Percentiles rank a stretch among this genome's conserved stretches.
phyloP scores from a whole-genome alignment of 2,329 filamentous ascomycete species.

The Curvularia spicifera region DNA sequence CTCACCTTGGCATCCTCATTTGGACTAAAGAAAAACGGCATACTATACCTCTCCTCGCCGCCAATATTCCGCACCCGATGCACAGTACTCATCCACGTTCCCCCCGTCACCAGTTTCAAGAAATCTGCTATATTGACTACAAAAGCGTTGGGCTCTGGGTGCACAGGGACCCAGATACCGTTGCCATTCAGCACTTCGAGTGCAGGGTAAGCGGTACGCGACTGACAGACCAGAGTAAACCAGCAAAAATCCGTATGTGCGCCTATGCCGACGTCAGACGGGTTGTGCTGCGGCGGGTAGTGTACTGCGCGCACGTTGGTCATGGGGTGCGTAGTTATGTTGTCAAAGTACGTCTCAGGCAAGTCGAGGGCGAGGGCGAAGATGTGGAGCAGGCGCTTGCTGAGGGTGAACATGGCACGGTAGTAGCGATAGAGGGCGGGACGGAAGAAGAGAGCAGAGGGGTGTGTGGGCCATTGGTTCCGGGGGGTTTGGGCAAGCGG shows the following conservation, averaged over 20 bases:
- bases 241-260: constrained; percentile 54
- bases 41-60: constrained; percentile 49
- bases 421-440: constrained; percentile 43
- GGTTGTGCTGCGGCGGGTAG: constrained; percentile 48
- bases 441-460: constrained; percentile 38
- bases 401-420: constrained; percentile 40
- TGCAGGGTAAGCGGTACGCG: constrained; percentile 30
- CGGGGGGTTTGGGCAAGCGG: constrained; percentile 24
- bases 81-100: constrained; percentile 50
- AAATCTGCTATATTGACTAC: constrained; percentile 54
- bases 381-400: constrained; percentile 43
- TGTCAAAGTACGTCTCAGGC: constrained; percentile 50
- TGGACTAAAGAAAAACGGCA: constrained; percentile 52
- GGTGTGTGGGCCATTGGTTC: constrained; percentile 44
- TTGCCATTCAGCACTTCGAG: constrained; percentile 54
- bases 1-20: constrained; percentile 44
- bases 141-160: constrained; percentile 45
- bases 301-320: constrained; percentile 52
- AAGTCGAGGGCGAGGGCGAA: constrained; percentile 52
- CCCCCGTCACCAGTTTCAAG: constrained; percentile 52
- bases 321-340: constrained; percentile 50
- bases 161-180: constrained; percentile 51
- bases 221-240: constrained; percentile 51
- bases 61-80: constrained; percentile 51
- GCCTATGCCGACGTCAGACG: constrained; percentile 48